Evolutionary conservation across 768 basidiomycete species (phyloP), one percentile per base, ranked within the genome.

Genomic region (Pulveroboletus sp.): DNA sequence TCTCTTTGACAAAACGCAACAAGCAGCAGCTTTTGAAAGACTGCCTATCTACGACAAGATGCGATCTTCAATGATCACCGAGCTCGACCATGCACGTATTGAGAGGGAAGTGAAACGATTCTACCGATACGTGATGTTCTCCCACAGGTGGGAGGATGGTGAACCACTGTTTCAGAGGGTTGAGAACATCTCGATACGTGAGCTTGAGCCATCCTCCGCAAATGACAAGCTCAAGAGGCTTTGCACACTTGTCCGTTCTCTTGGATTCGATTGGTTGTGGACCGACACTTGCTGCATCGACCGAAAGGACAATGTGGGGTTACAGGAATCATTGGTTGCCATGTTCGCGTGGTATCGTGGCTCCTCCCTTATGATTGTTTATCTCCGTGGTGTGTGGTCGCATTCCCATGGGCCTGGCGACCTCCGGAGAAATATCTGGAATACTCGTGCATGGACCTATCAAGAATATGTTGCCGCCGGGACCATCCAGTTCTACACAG

Each of bases 201-300:
- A 51, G 3, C 47, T 60, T 3, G 15, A 35, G 4, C 1, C 31
- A 33, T 47, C 59, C 3, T 8, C 21, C 0, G 28, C 41, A 3
- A 42, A 51, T 11, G 14, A 6, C 46, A 61, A 61, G 24, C 17
- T 61, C 14, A 33, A 39, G 18, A 32, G 2, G 1, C 54, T 60
- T 15, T 60, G 54, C 14, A 3, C 6, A 0, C 41, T 56, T 6
- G 32, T 6, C 0, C 39, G 45, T 3, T 41, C 47, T 17, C 35
- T 52, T 15, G 49, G 51, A 0, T 60, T 53, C 17, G 24, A 4
- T 10, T 60, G 57, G 58, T 57, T 44, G 21, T 60, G 58, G 58
- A 32, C 36, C 0, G 57, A 59, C 17, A 59, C 57, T 1, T 58
- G 48, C 17, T 57, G 57, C 17, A 18, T 58, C 0, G 38, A 57